A percentile compares a stretch with the other conserved stretches of the same genome.
phyloP scores from a whole-genome alignment of 169 alveolate genomes.

The Babesia caballi region DNA sequence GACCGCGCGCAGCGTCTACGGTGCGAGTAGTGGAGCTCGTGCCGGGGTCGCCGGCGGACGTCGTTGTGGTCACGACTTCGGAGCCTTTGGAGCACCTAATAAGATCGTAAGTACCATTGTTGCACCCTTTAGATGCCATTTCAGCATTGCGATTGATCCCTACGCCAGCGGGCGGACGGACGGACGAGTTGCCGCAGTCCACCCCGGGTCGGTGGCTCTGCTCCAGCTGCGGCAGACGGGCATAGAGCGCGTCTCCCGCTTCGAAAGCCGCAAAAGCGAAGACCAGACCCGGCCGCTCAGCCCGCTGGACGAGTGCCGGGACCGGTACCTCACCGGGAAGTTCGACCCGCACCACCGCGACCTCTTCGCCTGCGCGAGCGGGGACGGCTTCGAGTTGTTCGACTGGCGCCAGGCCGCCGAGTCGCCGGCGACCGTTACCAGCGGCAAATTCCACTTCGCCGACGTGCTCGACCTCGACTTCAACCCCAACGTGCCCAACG shows the following conservation, averaged over 20 bases:
- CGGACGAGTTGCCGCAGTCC: constrained; percentile 15
- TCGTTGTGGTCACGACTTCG: not conserved
- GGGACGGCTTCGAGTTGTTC: constrained; percentile 18
- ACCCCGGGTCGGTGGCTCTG: not conserved
- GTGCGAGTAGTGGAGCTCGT: constrained; percentile 16
- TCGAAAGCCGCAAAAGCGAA: not conserved
- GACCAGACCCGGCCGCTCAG: not conserved
- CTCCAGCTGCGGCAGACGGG: not conserved
- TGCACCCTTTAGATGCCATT: no score
- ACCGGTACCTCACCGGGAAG: constrained; percentile 24
- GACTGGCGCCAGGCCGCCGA: constrained; percentile 41
- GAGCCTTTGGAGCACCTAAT: not conserved
- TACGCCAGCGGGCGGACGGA: not conserved
- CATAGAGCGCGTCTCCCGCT: not conserved
- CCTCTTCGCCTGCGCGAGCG: constrained; percentile 23
- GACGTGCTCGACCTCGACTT: constrained; percentile 75
- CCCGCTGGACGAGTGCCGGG: not conserved
- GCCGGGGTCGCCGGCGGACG: not conserved
- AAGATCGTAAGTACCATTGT: not conserved
- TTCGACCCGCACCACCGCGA: constrained; percentile 61
- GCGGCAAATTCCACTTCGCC: constrained; percentile 61
- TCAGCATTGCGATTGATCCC: constrained; percentile 30
- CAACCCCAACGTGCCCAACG: constrained; percentile 87
- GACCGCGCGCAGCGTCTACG: not conserved
- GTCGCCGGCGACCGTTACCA: not conserved